Conservation (phyloP, 2,329 filamentous ascomycete genomes). For the Xylariales sp. region DNA sequence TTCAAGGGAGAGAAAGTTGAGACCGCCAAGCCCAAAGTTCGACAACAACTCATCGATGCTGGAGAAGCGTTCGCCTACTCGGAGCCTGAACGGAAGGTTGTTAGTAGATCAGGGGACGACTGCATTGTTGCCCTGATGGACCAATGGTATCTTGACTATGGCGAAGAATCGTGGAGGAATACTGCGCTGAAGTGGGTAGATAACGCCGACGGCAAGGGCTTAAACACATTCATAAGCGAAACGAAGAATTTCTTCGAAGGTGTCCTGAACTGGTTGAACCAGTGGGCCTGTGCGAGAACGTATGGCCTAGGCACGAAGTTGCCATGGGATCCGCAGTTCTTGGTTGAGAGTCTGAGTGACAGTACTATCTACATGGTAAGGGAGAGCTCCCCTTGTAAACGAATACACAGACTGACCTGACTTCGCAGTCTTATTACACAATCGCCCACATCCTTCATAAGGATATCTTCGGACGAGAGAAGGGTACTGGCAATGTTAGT, state of each 20-base stretch:
- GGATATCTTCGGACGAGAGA: conserved; percentile 77
- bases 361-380: conserved; percentile 80
- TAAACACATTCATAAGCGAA: conserved; percentile 78
- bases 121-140: conserved; percentile 91
- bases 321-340: conserved; percentile 85
- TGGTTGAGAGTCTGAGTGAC: conserved; percentile 90
- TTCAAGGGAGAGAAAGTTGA: conserved; percentile 85
- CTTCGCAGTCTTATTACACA: conserved; percentile 58
- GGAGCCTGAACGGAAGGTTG: conserved; percentile 85
- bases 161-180: conserved; percentile 81
- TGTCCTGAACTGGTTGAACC: conserved; percentile 86
- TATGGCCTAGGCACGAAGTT: conserved; percentile 92
- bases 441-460: conserved; percentile 65
- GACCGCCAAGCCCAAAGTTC: conserved; percentile 79
- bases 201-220: conserved; percentile 57
- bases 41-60: conserved; percentile 69
- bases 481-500: conserved; percentile 63
- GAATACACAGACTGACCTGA: background rate
- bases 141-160: conserved; percentile 98
- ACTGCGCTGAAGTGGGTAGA: conserved; percentile 68
- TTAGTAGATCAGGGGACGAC: conserved; percentile 84
- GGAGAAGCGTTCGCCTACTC: conserved; percentile 86
- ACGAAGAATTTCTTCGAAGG: conserved; percentile 77
- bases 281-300: conserved; percentile 90
- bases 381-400: background rate